Base-by-base conservation (phyloP, 805 yeast genomes). In the Ogataea trehaloabstinens region DNA sequence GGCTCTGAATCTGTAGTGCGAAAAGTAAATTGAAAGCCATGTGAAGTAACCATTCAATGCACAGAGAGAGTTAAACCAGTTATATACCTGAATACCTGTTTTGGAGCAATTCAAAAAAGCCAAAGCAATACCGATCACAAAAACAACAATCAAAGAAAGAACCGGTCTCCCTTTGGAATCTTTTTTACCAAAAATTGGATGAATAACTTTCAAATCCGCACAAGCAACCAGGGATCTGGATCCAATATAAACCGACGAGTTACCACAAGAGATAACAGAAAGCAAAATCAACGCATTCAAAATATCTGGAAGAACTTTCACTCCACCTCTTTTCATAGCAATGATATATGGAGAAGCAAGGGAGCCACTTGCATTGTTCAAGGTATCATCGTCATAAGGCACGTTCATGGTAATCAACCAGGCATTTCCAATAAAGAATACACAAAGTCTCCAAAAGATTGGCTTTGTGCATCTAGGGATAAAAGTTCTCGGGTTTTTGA, bases 331-430 rank as follows among this genome's bases (percentile, higher is more conserved):
- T 21, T 69, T 58, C 38, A 79, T 67, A 24, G 86, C 84, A 55
- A 82, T 71, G 40, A 81, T 85, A 49, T 75, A 81, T 21, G 88
- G 87, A n/a, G 88, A 82, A 1, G 83, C 79, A 19, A 74, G 61
- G 32, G 75, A 51, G 19, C 80, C 80, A 54, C 64, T 63, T 32
- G 73, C 67, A 60, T 52, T 68, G 56, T 27, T 65, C 52, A 18
- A 67, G 57, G 48, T 70, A 55, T 65, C 64, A 51, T 78, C 78
- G 38, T 63, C 67, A 52, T 61, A 76, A 11, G 84, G 82, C 35
- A 80, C 84, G 47, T 79, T 71, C 67, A 78, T 71, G 47, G 82
- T 56, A 71, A 65, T 45, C 68, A 68, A 35, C 82, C 79, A 45
- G 70, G 64, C 44, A 74, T 58, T 33, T 64, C 61, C 45, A 73